phyloP scores from a whole-genome alignment of 139 green algal species.

The Closterium sp. region DNA sequence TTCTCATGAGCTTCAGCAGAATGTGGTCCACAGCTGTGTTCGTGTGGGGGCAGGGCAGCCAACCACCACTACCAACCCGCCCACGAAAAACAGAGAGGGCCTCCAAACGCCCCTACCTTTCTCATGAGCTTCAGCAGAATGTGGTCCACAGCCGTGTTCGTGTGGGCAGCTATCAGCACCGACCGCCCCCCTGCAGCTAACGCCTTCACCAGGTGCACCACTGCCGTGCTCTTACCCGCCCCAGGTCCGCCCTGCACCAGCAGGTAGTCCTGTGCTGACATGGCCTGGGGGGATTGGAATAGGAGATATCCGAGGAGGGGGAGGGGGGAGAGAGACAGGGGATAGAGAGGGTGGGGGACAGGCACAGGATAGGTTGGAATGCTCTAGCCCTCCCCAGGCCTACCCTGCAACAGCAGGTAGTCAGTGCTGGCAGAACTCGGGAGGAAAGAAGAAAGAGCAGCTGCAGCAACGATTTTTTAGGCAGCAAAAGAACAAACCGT shows the following conservation, averaged over 20 bases:
- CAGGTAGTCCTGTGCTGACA: conserved; percentile 71
- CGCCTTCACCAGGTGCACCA: conserved; percentile 33
- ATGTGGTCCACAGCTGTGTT: conserved; percentile 98
- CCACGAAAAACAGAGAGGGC: too few species aligned
- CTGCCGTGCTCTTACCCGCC: conserved; percentile 55
- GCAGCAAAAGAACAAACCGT: too few species aligned
- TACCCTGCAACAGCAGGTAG: too few species aligned
- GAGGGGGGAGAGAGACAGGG: too few species aligned
- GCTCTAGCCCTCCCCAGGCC: too few species aligned
- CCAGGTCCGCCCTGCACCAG: conserved; percentile 85
- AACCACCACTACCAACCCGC: too few species aligned
- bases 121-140: conserved; percentile 71
- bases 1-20: conserved; percentile 62
- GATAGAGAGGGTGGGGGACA: too few species aligned
- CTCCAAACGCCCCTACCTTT: not conserved
- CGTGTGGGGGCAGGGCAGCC: too few species aligned
- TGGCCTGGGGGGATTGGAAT: conserved; percentile 37
- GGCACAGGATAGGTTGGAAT: too few species aligned
- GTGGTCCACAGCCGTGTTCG: conserved; percentile 97
- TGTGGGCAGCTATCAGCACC: conserved; percentile 92
- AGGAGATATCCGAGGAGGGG: not conserved
- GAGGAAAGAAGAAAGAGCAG: too few species aligned
- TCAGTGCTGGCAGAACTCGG: too few species aligned
- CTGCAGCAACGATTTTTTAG: too few species aligned
- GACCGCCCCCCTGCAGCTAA: conserved; percentile 26